Percentiles rank a stretch among this genome's conserved stretches.
Evolutionary conservation across 768 basidiomycete species (phyloP).

Genomic region (Cystobasidium tubakii): DNA sequence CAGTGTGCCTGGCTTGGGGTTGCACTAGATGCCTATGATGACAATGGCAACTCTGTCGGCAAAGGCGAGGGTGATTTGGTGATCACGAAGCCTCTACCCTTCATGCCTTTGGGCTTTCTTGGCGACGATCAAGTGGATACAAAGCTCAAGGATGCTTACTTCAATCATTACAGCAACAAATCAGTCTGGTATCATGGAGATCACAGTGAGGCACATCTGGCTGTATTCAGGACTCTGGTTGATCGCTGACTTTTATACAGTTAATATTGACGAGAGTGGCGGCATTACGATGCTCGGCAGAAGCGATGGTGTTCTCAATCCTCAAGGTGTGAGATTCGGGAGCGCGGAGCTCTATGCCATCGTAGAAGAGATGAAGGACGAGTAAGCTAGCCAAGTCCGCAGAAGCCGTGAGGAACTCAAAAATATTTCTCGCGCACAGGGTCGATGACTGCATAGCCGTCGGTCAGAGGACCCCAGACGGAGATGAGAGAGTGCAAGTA

Average conservation of each 20-base stretch:
- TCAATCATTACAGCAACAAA: conserved; percentile 39
- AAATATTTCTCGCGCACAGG: conserved; percentile 14
- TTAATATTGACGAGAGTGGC: conserved; percentile 38
- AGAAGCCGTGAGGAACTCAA: too few species aligned
- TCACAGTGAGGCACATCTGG: neutral
- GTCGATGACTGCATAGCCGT: conserved; percentile 45
- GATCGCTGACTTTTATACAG: neutral
- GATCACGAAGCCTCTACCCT: conserved; percentile 44
- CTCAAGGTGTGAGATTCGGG: conserved; percentile 45
- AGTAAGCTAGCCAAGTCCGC: too few species aligned
- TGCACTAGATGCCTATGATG: conserved; percentile 42
- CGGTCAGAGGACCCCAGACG: conserved; percentile 42
- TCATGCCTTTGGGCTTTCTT: conserved; percentile 44
- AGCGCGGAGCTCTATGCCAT: conserved; percentile 37
- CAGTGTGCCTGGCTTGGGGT: conserved; percentile 42
- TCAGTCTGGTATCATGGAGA: conserved; percentile 45
- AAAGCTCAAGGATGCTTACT: conserved; percentile 43
- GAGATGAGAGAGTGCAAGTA: conserved; percentile 45
- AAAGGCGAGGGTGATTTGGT: conserved; percentile 44
- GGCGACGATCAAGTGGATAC: conserved; percentile 36
- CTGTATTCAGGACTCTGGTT: neutral
- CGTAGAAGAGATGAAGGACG: conserved; percentile 43
- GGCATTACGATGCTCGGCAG: conserved; percentile 42
- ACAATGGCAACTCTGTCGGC: conserved; percentile 40
- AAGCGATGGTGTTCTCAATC: conserved; percentile 41